These are phyloP conservation scores for Rhizoctonia solani DNA, from an alignment of 1,284 basidiomycete genomes.

Conservation along the genomic window DNA sequence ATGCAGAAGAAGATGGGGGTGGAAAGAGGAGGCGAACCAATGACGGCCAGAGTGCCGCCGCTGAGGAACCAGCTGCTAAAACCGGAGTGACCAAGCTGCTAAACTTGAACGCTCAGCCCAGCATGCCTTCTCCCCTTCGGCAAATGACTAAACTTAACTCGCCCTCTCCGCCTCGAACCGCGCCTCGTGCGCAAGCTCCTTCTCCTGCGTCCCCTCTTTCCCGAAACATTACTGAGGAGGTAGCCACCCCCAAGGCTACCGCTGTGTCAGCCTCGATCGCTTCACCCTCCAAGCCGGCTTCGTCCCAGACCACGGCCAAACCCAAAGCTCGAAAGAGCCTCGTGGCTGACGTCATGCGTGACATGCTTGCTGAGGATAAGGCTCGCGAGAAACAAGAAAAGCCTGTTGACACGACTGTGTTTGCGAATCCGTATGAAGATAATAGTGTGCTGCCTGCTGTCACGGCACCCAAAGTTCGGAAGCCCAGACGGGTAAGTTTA, in stretches of 20 bases:
- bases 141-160: slow-evolving; percentile 24
- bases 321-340: slow-evolving; percentile 22
- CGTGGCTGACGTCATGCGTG: slow-evolving; percentile 28
- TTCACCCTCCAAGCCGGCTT: too few species aligned
- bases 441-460: neutral
- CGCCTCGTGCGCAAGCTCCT: slow-evolving; percentile 1
- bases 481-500: slow-evolving; percentile 17
- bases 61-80: neutral
- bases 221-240: neutral
- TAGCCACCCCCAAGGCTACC: too few species aligned
- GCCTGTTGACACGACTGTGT: neutral
- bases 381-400: slow-evolving; percentile 13
- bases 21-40: slow-evolving; percentile 15
- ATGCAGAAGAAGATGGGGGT: slow-evolving; percentile 15
- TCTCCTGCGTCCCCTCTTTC: slow-evolving; percentile 11
- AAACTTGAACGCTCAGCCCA: slow-evolving; percentile 24
- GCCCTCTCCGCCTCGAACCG: slow-evolving; percentile 1
- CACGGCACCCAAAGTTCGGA: slow-evolving; percentile 18
- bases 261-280: too few species aligned
- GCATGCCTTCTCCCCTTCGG: slow-evolving; percentile 23
- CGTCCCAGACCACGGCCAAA: neutral
- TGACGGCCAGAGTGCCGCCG: neutral
- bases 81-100: slow-evolving; percentile 6
- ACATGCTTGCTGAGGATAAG: slow-evolving; percentile 28
- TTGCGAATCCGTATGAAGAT: slow-evolving; percentile 25